Evolutionary conservation across 129 eudicot species (phyloP).

Genomic region (Artemisia argyi): DNA sequence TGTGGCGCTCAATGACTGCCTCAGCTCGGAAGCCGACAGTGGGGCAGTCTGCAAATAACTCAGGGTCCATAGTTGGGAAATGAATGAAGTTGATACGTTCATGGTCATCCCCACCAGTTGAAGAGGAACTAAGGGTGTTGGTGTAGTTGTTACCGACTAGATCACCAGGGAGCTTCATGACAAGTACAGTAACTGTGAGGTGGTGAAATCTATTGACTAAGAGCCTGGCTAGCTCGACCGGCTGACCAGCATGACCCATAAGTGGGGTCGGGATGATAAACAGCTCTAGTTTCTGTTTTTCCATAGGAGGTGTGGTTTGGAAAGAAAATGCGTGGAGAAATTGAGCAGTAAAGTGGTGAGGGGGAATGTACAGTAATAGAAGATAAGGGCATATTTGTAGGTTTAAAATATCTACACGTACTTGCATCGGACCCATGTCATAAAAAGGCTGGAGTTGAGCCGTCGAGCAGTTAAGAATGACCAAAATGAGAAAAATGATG

Average conservation of each 20-base stretch:
- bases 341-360: no score
- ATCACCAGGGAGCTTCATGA: constrained; percentile 48
- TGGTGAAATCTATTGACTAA: constrained; percentile 18
- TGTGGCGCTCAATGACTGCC: constrained; percentile 36
- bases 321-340: no score
- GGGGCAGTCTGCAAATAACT: constrained; percentile 23
- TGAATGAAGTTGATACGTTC: constrained; percentile 32
- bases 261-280: constrained; percentile 25
- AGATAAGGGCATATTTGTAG: no score
- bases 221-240: constrained; percentile 30
- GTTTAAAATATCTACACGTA: no score
- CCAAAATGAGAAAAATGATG: no score
- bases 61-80: constrained; percentile 36
- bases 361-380: no score
- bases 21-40: constrained; percentile 29
- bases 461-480: no score
- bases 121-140: constrained; percentile 21
- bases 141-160: constrained; percentile 26
- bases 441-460: no score
- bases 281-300: constrained; percentile 26
- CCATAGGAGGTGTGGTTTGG: constrained; percentile 4
- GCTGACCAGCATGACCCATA: constrained; percentile 27
- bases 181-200: constrained; percentile 39
- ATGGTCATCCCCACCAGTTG: neutral
- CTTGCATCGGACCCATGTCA: no score